phyloP scores from a whole-genome alignment of 2,329 filamentous ascomycete species.

The Penicillium italicum region DNA sequence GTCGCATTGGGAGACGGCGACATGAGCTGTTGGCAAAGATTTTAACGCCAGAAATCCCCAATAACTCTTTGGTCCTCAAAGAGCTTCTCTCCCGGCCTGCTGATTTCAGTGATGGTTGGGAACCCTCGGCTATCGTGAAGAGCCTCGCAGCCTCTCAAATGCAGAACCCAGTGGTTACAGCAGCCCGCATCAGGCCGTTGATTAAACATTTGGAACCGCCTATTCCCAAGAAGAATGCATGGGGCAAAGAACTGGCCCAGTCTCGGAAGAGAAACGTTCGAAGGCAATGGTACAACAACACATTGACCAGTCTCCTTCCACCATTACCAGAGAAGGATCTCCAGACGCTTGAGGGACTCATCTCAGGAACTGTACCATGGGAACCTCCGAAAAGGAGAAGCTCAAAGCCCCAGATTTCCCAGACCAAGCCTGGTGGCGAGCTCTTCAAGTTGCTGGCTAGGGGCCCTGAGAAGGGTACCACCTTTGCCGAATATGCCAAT shows the following conservation, averaged over 20 bases:
- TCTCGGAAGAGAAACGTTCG: slow-evolving; percentile 36
- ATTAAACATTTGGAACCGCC: slow-evolving; percentile 27
- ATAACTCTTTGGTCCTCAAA: slow-evolving; percentile 22
- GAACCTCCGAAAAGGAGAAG: slow-evolving; percentile 27
- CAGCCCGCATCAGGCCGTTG: slow-evolving; percentile 21
- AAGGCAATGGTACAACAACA: slow-evolving; percentile 36
- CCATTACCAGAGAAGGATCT: slow-evolving; percentile 40
- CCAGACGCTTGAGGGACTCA: slow-evolving; percentile 32
- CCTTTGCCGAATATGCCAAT: slow-evolving; percentile 31
- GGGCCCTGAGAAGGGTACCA: slow-evolving; percentile 37
- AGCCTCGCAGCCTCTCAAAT: slow-evolving; percentile 37
- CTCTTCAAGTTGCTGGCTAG: slow-evolving; percentile 32
- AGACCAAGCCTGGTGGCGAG: slow-evolving; percentile 1
- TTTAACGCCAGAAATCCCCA: slow-evolving; percentile 25
- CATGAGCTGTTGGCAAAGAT: slow-evolving; percentile 45
- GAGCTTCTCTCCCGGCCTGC: slow-evolving; percentile 16
- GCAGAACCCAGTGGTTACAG: slow-evolving; percentile 25
- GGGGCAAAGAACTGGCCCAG: slow-evolving; percentile 32
- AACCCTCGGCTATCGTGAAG: slow-evolving; percentile 30
- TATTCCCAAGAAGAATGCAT: slow-evolving; percentile 37
- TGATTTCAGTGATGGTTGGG: slow-evolving; percentile 33
- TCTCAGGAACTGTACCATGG: slow-evolving; percentile 34
- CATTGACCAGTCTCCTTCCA: slow-evolving; percentile 34
- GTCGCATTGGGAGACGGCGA: slow-evolving; percentile 53
- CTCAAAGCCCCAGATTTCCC: neutral